Evolutionary conservation across 2,329 filamentous ascomycete genomes (phyloP).

Genomic region (Clarireedia homoeocarpa): DNA sequence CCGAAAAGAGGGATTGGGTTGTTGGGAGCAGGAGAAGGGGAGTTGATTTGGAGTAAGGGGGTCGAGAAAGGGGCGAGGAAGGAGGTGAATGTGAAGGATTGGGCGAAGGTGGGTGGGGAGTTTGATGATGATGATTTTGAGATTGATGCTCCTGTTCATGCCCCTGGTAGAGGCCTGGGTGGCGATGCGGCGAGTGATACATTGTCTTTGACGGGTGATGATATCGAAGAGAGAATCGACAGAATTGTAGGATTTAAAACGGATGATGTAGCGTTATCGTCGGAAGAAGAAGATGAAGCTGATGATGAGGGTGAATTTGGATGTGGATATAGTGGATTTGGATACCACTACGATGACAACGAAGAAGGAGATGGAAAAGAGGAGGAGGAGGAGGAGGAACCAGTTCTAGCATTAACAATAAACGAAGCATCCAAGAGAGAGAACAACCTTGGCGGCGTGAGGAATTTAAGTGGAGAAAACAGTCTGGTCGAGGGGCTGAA

Average conservation of each 20-base stretch:
- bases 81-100: not conserved
- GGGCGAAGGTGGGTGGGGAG: not conserved
- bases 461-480: constrained; percentile 2
- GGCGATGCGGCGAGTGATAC: not conserved
- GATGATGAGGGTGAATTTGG: not conserved
- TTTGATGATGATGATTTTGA: constrained; percentile 1
- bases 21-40: constrained; percentile 52
- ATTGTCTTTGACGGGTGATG: not conserved
- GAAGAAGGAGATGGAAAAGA: not conserved
- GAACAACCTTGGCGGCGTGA: not conserved
- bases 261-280: not conserved
- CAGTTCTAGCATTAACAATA: not conserved
- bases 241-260: not conserved
- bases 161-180: not conserved
- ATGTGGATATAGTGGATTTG: not conserved
- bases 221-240: not conserved
- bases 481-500: not conserved
- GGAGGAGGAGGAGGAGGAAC: constrained; percentile 1
- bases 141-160: not conserved
- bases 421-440: not conserved
- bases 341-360: not conserved
- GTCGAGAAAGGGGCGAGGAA: not conserved
- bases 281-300: not conserved
- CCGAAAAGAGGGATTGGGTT: constrained; percentile 58
- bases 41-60: not conserved